Evolutionary conservation across 2,329 filamentous ascomycete genomes (phyloP).

Genomic region (Calycina herbarum): DNA sequence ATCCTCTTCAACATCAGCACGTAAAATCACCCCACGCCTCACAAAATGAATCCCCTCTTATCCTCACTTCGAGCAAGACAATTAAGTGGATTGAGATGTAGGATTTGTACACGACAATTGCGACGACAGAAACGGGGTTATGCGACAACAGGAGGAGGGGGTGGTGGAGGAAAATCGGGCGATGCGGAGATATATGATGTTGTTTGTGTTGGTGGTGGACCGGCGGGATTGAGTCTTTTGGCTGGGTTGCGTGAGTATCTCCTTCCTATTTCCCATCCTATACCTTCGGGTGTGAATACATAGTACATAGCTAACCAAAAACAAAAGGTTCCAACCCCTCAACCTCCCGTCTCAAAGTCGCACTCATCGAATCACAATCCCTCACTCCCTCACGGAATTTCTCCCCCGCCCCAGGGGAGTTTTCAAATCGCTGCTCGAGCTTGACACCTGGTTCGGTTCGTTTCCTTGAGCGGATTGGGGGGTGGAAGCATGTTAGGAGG

Average conservation of each 20-base stretch:
- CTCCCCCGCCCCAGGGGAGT: slow-evolving; percentile 66
- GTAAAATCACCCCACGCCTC: neutral
- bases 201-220: slow-evolving; percentile 40
- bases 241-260: slow-evolving; percentile 67
- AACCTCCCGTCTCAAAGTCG: slow-evolving; percentile 77
- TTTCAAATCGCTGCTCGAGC: slow-evolving; percentile 94
- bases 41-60: slow-evolving; percentile 24
- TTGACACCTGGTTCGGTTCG: slow-evolving; percentile 84
- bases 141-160: slow-evolving; percentile 17
- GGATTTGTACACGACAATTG: slow-evolving; percentile 30
- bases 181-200: slow-evolving; percentile 37
- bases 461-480: slow-evolving; percentile 81
- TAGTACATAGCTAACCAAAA: neutral
- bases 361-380: slow-evolving; percentile 88
- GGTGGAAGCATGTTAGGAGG: slow-evolving; percentile 74
- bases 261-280: neutral
- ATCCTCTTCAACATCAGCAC: neutral
- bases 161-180: slow-evolving; percentile 4
- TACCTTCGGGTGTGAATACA: neutral
- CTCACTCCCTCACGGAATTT: slow-evolving; percentile 68
- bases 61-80: slow-evolving; percentile 18
- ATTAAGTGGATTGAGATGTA: slow-evolving; percentile 29
- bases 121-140: slow-evolving; percentile 28
- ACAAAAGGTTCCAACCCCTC: slow-evolving; percentile 67
- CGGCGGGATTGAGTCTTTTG: slow-evolving; percentile 75